Evolutionary conservation across 2,329 filamentous ascomycete species (phyloP).

Genomic region (Sporothrix luriei): DNA sequence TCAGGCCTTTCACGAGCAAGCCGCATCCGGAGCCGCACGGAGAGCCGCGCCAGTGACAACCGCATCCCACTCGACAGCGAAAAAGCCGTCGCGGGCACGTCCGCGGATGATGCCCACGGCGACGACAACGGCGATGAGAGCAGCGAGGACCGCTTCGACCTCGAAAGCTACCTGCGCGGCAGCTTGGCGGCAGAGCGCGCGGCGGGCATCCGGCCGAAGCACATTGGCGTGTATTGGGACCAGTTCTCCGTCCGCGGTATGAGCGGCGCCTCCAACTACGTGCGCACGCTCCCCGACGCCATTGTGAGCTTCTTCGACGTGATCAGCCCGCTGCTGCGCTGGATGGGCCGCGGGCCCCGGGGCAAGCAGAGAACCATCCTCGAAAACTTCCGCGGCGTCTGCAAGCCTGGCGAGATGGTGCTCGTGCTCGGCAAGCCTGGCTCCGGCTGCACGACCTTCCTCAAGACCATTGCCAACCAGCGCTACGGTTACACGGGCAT

Average conservation of each 20-base stretch:
- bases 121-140: conserved; percentile 46
- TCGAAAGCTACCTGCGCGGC: conserved; percentile 73
- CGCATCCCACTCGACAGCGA: conserved; percentile 56
- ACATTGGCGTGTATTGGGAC: conserved; percentile 79
- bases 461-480: conserved; percentile 70
- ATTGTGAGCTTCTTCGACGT: conserved; percentile 77
- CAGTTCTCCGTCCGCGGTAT: conserved; percentile 73
- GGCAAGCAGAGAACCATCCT: conserved; percentile 73
- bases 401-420: conserved; percentile 84
- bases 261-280: conserved; percentile 72
- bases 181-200: conserved; percentile 70
- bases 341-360: conserved; percentile 68
- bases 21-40: conserved; percentile 44
- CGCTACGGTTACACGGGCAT: conserved; percentile 59
- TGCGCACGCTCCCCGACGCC: conserved; percentile 75
- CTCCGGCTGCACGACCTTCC: conserved; percentile 69
- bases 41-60: conserved; percentile 52
- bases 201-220: conserved; percentile 78
- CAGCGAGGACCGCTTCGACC: conserved; percentile 66
- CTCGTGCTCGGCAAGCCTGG: conserved; percentile 79
- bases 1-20: conserved; percentile 60
- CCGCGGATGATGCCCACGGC: conserved; percentile 19
- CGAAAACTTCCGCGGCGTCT: conserved; percentile 69
- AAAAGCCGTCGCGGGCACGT: conserved; percentile 47
- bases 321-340: conserved; percentile 62